Evolutionary conservation across 192 early-diverging fungal genomes (phyloP).

Genomic region (Backusella macrospora): DNA sequence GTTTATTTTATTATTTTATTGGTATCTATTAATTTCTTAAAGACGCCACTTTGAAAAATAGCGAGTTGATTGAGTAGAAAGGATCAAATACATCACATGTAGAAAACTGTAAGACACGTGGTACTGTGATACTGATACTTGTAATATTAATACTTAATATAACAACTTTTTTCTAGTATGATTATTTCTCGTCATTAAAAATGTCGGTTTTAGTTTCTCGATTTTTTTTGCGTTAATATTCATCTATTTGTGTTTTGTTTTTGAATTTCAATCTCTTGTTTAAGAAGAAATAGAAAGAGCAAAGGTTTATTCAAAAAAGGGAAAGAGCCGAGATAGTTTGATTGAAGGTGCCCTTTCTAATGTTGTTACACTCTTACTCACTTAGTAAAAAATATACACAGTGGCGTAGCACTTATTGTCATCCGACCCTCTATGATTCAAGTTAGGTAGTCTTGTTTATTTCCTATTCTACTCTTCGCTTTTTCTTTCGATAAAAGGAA

Average conservation of each 20-base stretch:
- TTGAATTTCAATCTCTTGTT: not conserved
- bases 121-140: not conserved
- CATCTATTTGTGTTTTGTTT: not conserved
- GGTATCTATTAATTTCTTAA: not conserved
- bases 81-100: not conserved
- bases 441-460: not conserved
- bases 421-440: not conserved
- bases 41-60: not conserved
- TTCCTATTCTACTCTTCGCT: too few relatives aligned
- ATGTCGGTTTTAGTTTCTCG: not conserved
- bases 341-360: not conserved
- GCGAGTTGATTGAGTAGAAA: not conserved
- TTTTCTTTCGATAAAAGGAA: not conserved
- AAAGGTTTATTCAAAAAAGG: not conserved
- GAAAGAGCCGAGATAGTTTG: constrained; percentile 1
- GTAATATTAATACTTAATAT: not conserved
- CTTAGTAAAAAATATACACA: not conserved
- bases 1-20: not conserved
- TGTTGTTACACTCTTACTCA: not conserved
- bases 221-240: not conserved
- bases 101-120: not conserved
- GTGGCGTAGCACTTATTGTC: not conserved
- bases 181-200: not conserved
- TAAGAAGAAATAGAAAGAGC: not conserved
- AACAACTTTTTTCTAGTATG: not conserved